Conservation (phyloP, 768 basidiomycete species). For the Suillus subluteus region DNA sequence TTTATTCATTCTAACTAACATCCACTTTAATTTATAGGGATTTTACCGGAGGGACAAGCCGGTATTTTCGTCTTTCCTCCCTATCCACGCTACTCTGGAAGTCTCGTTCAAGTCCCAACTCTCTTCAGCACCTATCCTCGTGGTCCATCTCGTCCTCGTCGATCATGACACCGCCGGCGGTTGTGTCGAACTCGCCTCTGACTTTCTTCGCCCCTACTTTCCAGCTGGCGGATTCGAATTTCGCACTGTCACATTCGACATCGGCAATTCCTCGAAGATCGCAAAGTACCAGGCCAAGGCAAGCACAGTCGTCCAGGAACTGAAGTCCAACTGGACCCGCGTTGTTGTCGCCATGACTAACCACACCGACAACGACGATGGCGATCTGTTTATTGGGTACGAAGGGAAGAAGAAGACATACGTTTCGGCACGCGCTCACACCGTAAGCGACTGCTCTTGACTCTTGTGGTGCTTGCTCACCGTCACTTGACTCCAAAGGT, state of each 20-base stretch:
- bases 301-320: not conserved
- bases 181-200: not conserved
- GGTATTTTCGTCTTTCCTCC: not conserved
- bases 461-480: not conserved
- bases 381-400: not conserved
- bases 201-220: not conserved
- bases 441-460: not conserved
- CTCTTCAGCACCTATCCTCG: not conserved
- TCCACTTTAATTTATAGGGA: not conserved
- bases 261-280: not conserved
- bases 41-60: not conserved
- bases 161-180: not conserved
- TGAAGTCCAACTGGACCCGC: not conserved
- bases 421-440: not conserved
- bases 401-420: not conserved
- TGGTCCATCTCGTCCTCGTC: too few relatives aligned
- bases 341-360: not conserved
- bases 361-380: not conserved
- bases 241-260: not conserved
- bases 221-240: not conserved
- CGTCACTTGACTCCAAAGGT: not conserved
- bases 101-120: not conserved
- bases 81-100: not conserved
- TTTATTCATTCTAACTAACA: not conserved
- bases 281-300: not conserved